Conservation (phyloP, 306 rosid genomes). For the Lathyrus oleraceus region DNA sequence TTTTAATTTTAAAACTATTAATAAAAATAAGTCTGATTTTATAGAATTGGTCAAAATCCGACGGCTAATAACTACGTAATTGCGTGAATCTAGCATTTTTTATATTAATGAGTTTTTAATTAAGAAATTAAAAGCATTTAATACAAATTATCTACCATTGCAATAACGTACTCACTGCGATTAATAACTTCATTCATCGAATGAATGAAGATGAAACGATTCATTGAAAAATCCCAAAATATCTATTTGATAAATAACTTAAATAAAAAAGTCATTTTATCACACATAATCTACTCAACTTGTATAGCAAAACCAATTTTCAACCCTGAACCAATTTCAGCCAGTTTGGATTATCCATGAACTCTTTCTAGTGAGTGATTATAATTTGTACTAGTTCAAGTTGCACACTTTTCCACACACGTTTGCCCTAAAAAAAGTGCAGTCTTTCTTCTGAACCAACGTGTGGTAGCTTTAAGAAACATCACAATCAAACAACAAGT, state of each 20-base stretch:
- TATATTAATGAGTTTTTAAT: no score
- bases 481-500: constrained; percentile 21
- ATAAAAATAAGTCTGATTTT: no score
- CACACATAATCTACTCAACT: background rate
- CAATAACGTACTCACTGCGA: background rate
- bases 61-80: no score
- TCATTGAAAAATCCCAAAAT: background rate
- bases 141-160: background rate
- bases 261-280: background rate
- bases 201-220: background rate
- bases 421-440: background rate
- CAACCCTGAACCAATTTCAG: background rate
- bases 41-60: no score
- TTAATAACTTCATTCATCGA: no score
- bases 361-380: background rate
- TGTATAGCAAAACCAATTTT: background rate
- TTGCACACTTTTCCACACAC: background rate
- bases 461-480: constrained; percentile 26
- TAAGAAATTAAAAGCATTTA: background rate
- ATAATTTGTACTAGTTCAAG: background rate
- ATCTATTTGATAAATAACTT: background rate
- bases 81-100: no score
- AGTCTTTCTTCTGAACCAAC: background rate
- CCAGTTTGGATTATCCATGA: background rate
- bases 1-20: no score